Percentiles rank a stretch among this genome's conserved stretches.
phyloP scores from a whole-genome alignment of 2,329 filamentous ascomycete species.

The Verticillium nubilum region DNA sequence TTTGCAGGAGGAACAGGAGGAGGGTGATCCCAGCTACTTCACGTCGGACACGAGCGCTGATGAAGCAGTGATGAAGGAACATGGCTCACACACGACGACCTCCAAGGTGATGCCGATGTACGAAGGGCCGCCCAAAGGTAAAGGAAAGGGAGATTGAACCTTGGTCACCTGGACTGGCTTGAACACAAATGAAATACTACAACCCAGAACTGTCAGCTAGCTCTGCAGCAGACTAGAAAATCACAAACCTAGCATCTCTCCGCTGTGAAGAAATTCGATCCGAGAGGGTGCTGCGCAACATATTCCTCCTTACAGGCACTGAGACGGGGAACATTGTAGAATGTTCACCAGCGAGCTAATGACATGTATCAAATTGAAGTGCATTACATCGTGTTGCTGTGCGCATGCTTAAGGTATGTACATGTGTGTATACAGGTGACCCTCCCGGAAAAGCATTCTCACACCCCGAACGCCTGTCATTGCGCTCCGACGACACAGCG shows the following conservation, averaged over 20 bases:
- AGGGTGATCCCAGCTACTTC: conserved; percentile 12
- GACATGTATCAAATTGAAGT: neutral
- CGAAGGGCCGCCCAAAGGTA: neutral
- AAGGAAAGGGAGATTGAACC: conserved; percentile 2
- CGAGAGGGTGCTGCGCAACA: too few relatives aligned
- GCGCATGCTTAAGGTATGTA: neutral
- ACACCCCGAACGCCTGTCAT: neutral
- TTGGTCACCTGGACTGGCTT: too few relatives aligned
- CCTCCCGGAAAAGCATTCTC: neutral
- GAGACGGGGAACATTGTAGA: neutral
- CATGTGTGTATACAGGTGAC: neutral
- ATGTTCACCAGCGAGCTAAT: neutral
- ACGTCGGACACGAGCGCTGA: neutral
- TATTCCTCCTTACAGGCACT: too few relatives aligned
- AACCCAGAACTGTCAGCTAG: too few relatives aligned
- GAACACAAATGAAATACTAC: too few relatives aligned
- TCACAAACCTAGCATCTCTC: too few relatives aligned
- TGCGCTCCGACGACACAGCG: neutral
- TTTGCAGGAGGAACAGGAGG: conserved; percentile 25
- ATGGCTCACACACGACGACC: conserved; percentile 7
- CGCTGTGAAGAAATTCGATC: too few relatives aligned
- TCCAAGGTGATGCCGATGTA: conserved; percentile 11
- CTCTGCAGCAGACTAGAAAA: too few relatives aligned
- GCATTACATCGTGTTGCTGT: neutral
- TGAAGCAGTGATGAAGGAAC: conserved; percentile 2